A percentile compares a stretch with the other conserved stretches of the same genome.
phyloP scores from a whole-genome alignment of 176 grass and related monocot genomes.

The Rhynchospora breviuscula region DNA sequence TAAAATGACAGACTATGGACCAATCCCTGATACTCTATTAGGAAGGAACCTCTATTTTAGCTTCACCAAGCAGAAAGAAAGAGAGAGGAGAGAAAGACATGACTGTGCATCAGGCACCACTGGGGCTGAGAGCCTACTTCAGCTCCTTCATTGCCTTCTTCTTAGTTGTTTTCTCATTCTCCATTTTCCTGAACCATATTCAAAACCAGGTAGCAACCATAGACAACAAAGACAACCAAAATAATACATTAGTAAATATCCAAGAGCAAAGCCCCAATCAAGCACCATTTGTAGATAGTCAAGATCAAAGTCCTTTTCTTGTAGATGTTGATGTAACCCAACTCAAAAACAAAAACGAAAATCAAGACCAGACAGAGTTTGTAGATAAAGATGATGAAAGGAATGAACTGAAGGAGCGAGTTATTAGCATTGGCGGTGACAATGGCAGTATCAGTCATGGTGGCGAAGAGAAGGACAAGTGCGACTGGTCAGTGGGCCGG shows the following conservation, averaged over 20 bases:
- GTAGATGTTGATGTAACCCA: not conserved
- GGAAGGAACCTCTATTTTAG: not conserved
- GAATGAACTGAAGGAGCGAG: not conserved
- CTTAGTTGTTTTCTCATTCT: constrained; percentile 39
- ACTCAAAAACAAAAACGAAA: not conserved
- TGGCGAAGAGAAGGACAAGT: constrained; percentile 19
- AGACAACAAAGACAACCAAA: constrained; percentile 1
- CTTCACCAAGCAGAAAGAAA: not conserved
- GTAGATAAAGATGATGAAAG: not conserved
- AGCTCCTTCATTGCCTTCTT: constrained; percentile 58
- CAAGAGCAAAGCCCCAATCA: not conserved
- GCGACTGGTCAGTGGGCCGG: constrained; percentile 40
- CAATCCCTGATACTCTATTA: not conserved
- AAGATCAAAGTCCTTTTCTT: not conserved
- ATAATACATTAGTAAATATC: not conserved
- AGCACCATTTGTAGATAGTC: not conserved
- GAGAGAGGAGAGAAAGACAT: constrained; percentile 26
- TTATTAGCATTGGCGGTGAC: not conserved
- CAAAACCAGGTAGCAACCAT: constrained; percentile 6
- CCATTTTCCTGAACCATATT: constrained; percentile 32
- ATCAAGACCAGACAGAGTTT: not conserved
- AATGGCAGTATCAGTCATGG: not conserved
- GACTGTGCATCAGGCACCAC: constrained; percentile 19
- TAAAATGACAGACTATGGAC: not conserved
- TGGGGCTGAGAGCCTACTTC: constrained; percentile 37